phyloP scores from a whole-genome alignment of 805 yeast species.

The Dipodascus geniculatus region DNA sequence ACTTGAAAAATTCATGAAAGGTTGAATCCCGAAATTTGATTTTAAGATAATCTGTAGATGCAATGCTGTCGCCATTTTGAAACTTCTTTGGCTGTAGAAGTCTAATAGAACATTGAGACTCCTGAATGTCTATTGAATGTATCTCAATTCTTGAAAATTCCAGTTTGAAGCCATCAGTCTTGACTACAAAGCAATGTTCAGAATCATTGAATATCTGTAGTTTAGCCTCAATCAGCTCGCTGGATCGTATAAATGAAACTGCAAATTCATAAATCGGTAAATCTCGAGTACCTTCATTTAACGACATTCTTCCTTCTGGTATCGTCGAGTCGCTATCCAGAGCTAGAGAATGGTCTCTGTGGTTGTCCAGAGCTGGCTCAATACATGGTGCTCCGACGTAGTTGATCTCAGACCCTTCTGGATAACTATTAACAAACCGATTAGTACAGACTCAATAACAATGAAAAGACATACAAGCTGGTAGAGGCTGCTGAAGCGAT shows the following conservation, averaged over 20 bases:
- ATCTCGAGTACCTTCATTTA: too few species aligned
- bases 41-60: neutral
- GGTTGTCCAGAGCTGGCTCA: too few species aligned
- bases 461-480: too few species aligned
- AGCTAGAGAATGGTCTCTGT: too few species aligned
- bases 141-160: neutral
- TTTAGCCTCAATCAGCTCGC: neutral
- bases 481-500: too few species aligned
- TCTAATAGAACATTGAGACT: neutral
- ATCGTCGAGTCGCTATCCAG: too few species aligned
- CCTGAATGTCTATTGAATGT: neutral
- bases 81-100: neutral
- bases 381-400: too few species aligned
- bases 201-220: neutral
- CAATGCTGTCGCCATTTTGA: neutral
- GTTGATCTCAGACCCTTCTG: too few species aligned
- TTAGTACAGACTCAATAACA: too few species aligned
- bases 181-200: neutral
- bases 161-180: neutral
- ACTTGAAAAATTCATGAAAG: neutral
- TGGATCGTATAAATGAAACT: neutral
- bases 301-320: too few species aligned
- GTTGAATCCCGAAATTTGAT: neutral
- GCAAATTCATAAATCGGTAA: neutral
- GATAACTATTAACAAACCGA: too few species aligned